phyloP scores from a whole-genome alignment of 2,329 filamentous ascomycete genomes.

The Nemania sp. region DNA sequence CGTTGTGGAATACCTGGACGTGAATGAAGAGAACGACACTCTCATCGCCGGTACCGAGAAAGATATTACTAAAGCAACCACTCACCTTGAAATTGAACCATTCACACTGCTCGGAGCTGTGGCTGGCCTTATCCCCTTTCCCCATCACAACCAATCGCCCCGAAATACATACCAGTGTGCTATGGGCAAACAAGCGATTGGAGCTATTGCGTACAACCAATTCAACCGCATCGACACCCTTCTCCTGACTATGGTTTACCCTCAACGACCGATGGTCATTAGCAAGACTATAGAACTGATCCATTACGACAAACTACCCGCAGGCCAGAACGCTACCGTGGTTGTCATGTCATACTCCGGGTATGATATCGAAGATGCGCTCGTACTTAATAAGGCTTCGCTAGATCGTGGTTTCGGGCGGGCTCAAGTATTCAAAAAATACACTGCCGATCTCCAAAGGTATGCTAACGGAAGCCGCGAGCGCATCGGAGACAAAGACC shows the following conservation, averaged over 20 bases:
- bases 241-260: constrained; percentile 95
- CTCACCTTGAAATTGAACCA: constrained; percentile 95
- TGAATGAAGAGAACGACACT: constrained; percentile 97
- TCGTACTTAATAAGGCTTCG: constrained; percentile 95
- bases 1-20: constrained; percentile 93
- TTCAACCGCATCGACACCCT: constrained; percentile 96
- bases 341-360: constrained; percentile 99
- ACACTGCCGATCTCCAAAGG: constrained; percentile 81
- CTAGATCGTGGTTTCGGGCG: constrained; percentile 93
- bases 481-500: constrained; percentile 69
- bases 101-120: constrained; percentile 97
- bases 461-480: constrained; percentile 80
- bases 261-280: constrained; percentile 96
- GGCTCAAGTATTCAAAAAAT: constrained; percentile 98
- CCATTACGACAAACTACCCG: constrained; percentile 95
- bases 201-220: constrained; percentile 96
- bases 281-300: constrained; percentile 95
- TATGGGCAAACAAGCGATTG: constrained; percentile 99
- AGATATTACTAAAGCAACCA: constrained; percentile 81
- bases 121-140: constrained; percentile 94
- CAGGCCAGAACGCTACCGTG: constrained; percentile 94
- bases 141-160: constrained; percentile 98
- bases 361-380: constrained; percentile 98
- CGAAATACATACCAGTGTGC: constrained; percentile 99
- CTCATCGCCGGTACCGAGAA: constrained; percentile 89